Evolutionary conservation across 345 rosid species (phyloP).

Genomic region (Rubroshorea leprosula): DNA sequence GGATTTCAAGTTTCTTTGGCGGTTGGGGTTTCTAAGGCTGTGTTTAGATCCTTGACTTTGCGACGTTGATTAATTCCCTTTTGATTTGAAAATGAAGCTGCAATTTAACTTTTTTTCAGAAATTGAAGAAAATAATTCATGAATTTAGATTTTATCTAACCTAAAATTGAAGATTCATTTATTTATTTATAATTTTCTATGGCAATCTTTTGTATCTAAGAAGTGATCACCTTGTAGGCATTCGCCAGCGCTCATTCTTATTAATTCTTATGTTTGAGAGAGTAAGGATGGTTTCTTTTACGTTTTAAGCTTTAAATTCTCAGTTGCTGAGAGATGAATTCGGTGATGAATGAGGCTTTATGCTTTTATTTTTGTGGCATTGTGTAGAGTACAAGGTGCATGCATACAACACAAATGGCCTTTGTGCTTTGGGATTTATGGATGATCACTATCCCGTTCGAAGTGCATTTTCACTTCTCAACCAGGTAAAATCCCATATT

Average conservation of each 20-base stretch:
- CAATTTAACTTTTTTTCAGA: too few species aligned
- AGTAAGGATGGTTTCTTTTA: neutral
- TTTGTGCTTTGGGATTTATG: conserved; percentile 85
- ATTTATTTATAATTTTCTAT: too few species aligned
- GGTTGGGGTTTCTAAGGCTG: neutral
- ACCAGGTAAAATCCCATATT: conserved; percentile 42
- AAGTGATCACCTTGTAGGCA: too few species aligned
- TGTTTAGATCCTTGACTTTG: neutral
- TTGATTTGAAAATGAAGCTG: neutral
- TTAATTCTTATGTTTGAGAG: neutral
- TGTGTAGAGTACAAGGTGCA: conserved; percentile 87
- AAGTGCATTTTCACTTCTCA: conserved; percentile 85
- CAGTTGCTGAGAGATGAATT: neutral
- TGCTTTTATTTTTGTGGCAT: conserved; percentile 4
- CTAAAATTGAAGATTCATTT: too few species aligned
- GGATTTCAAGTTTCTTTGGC: neutral
- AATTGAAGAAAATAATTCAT: too few species aligned
- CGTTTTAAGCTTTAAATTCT: neutral
- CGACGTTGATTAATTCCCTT: conserved; percentile 5
- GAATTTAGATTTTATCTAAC: too few species aligned
- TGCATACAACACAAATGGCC: conserved; percentile 84
- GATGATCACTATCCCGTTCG: conserved; percentile 94
- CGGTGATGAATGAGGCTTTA: neutral
- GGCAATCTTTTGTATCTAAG: too few species aligned
- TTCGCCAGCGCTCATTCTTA: too few species aligned